Evolutionary conservation across 2,329 filamentous ascomycete species (phyloP).

Genomic region (Didymella sp.): DNA sequence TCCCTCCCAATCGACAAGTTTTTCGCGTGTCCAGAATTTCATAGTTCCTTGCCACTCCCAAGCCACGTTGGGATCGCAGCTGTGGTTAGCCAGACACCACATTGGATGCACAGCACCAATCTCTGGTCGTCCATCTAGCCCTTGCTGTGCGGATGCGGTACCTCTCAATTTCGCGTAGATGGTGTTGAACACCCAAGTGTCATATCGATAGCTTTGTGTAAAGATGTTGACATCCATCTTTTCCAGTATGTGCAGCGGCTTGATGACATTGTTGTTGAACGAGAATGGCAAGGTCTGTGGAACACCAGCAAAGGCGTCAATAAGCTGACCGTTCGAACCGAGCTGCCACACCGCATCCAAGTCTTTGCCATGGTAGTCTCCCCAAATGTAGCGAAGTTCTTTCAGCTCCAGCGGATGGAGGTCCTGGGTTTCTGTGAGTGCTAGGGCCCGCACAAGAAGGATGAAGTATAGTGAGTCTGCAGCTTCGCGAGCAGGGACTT

Average conservation of each 20-base stretch:
- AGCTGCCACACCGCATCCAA: constrained; percentile 32
- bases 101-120: constrained; percentile 92
- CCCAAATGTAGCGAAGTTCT: constrained; percentile 70
- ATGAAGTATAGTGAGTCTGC: constrained; percentile 67
- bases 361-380: constrained; percentile 59
- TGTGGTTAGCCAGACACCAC: constrained; percentile 97
- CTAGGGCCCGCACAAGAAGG: constrained; percentile 64
- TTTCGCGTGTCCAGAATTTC: constrained; percentile 69
- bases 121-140: constrained; percentile 80
- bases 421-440: constrained; percentile 66
- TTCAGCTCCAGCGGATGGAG: constrained; percentile 65
- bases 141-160: constrained; percentile 81
- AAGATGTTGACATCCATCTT: constrained; percentile 86
- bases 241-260: constrained; percentile 77
- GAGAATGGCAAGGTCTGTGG: constrained; percentile 75
- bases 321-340: constrained; percentile 20
- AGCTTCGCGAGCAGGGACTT: constrained; percentile 63
- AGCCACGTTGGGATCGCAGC: constrained; percentile 90
- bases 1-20: constrained; percentile 60
- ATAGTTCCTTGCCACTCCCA: constrained; percentile 93
- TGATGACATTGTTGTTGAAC: constrained; percentile 76
- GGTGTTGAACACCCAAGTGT: constrained; percentile 87
- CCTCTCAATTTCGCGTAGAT: constrained; percentile 89
- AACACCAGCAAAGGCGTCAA: constrained; percentile 36
- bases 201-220: constrained; percentile 61